A percentile compares a stretch with the other conserved stretches of the same genome.
Evolutionary conservation across 129 eudicot species (phyloP).

Genomic region (Flaveria ramosissima): DNA sequence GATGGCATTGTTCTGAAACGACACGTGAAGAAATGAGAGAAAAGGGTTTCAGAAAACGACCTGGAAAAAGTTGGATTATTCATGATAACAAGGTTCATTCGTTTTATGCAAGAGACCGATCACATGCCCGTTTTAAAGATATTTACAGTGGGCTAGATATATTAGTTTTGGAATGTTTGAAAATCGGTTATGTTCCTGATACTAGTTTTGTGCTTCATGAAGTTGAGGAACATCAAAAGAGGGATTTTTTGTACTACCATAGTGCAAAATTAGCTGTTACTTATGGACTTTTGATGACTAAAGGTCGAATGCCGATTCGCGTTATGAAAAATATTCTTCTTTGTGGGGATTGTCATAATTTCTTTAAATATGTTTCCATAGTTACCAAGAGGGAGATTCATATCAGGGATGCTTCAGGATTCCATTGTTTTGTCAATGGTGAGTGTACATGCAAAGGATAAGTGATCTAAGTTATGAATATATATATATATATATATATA

Average conservation of each 20-base stretch:
- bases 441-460: conserved; percentile 67
- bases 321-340: conserved; percentile 72
- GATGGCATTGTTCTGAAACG: conserved; percentile 83
- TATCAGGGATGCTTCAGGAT: conserved; percentile 84
- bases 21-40: conserved; percentile 71
- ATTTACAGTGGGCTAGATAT: conserved; percentile 70
- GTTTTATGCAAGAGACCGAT: conserved; percentile 55
- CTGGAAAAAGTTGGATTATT: conserved; percentile 73
- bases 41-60: conserved; percentile 28
- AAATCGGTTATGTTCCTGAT: conserved; percentile 79
- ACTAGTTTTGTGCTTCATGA: conserved; percentile 95
- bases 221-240: conserved; percentile 89
- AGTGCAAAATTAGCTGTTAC: conserved; percentile 86
- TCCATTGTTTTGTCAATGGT: conserved; percentile 68
- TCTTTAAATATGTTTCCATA: conserved; percentile 66
- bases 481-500: no score
- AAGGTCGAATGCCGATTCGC: conserved; percentile 52
- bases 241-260: conserved; percentile 74
- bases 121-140: conserved; percentile 66
- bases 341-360: conserved; percentile 91
- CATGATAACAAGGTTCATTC: conserved; percentile 61
- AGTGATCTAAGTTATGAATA: no score
- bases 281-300: conserved; percentile 59
- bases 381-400: conserved; percentile 81
- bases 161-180: conserved; percentile 70